Conservation (phyloP, 78 protist species). For the Thecamonas trahens region DNA sequence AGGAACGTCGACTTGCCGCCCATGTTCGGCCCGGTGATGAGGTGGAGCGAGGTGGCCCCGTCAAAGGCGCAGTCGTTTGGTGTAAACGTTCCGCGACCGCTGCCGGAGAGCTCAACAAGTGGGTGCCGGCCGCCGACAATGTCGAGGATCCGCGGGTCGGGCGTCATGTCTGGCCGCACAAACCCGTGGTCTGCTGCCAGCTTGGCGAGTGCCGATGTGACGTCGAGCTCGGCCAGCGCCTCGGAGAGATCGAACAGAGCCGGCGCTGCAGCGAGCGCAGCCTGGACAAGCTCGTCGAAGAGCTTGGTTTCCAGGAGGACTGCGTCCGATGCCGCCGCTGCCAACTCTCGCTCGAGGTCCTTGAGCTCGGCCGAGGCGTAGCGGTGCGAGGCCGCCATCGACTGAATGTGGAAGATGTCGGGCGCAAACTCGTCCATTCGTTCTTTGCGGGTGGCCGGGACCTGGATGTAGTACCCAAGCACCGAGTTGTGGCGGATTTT, state of each 20-base stretch:
- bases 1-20: conserved; percentile 78
- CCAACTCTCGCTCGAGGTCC: too few relatives aligned
- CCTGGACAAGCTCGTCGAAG: too few relatives aligned
- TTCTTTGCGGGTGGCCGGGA: background rate
- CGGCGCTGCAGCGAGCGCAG: too few relatives aligned
- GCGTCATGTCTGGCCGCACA: background rate
- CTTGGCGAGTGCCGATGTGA: background rate
- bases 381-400: background rate
- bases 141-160: background rate
- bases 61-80: background rate
- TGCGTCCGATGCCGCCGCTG: too few relatives aligned
- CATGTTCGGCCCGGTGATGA: conserved; percentile 77
- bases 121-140: background rate
- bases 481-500: background rate
- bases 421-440: background rate
- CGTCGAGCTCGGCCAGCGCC: background rate
- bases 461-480: background rate
- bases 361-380: background rate
- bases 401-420: background rate
- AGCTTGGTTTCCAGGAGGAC: too few relatives aligned
- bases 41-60: too few relatives aligned
- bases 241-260: background rate
- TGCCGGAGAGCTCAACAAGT: background rate
- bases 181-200: background rate
- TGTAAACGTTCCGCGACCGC: background rate